These are phyloP conservation scores for Penstemon newberryi DNA, from an alignment of 257 asterid genomes.

Conservation along the genomic window DNA sequence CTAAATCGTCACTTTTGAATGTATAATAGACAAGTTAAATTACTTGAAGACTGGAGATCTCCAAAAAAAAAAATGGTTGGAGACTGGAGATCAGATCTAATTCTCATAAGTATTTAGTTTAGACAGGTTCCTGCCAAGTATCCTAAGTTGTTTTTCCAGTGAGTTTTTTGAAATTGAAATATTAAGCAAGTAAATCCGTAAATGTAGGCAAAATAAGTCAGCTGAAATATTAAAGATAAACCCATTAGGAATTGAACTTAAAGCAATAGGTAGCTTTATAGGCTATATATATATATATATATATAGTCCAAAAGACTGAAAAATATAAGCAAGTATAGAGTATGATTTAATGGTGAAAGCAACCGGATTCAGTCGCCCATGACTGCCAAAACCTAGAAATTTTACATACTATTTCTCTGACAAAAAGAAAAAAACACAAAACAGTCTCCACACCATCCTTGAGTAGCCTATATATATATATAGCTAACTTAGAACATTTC, in stretches of 20 bases:
- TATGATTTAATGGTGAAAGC: conserved; percentile 40
- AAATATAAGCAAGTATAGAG: conserved; percentile 2
- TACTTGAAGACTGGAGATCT: not conserved
- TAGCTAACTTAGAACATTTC: too few relatives aligned
- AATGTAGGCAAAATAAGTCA: conserved; percentile 12
- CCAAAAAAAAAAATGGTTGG: too few relatives aligned
- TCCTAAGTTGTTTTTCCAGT: too few relatives aligned
- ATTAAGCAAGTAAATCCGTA: too few relatives aligned
- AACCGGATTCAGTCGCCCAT: conserved; percentile 51
- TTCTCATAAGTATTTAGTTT: not conserved
- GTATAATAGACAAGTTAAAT: not conserved
- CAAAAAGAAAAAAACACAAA: too few relatives aligned
- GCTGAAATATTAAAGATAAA: conserved; percentile 28
- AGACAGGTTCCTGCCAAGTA: too few relatives aligned
- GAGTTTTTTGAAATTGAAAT: too few relatives aligned
- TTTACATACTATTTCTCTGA: too few relatives aligned
- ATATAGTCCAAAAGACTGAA: conserved; percentile 17
- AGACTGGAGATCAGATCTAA: conserved; percentile 10
- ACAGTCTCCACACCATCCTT: too few relatives aligned
- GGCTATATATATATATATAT: not conserved
- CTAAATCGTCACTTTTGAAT: not conserved
- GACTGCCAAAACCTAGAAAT: conserved; percentile 22
- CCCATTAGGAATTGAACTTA: conserved; percentile 36
- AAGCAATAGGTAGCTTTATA: conserved; percentile 26
- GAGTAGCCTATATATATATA: too few relatives aligned